phyloP scores from a whole-genome alignment of 257 asterid species.

The Haberlea rhodopensis region DNA sequence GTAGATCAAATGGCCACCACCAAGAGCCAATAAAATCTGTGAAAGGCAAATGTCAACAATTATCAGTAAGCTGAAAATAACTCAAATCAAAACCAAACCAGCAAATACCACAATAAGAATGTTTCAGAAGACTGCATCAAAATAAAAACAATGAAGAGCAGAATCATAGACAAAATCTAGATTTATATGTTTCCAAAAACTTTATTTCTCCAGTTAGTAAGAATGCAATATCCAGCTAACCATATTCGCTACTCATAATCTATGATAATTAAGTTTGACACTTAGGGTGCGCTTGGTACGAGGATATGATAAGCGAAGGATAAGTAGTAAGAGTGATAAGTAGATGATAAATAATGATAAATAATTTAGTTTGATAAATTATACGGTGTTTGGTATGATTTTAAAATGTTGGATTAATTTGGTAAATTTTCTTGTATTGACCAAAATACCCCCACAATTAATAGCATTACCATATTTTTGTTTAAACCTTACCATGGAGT shows the following conservation, averaged over 20 bases:
- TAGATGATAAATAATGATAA: no score
- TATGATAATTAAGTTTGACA: constrained; percentile 10
- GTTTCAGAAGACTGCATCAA: constrained; percentile 11
- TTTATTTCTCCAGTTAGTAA: neutral
- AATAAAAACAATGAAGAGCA: neutral
- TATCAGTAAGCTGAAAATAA: constrained; percentile 24
- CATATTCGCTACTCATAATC: neutral
- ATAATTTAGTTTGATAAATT: no score
- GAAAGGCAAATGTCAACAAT: constrained; percentile 26
- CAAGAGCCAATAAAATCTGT: constrained; percentile 93
- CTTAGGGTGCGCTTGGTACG: no score
- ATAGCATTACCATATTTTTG: no score
- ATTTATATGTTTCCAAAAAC: neutral
- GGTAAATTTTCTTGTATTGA: no score
- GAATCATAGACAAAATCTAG: neutral
- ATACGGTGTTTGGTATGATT: no score
- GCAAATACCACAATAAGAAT: constrained; percentile 9
- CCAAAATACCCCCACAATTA: no score
- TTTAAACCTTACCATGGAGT: no score
- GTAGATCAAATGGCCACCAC: constrained; percentile 94
- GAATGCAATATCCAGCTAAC: neutral
- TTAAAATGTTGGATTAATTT: no score
- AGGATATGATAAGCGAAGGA: no score
- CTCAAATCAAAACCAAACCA: constrained; percentile 14
- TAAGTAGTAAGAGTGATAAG: no score